Conservation (phyloP, 495 filamentous ascomycete species). For the Sabuloglossum arenarium region DNA sequence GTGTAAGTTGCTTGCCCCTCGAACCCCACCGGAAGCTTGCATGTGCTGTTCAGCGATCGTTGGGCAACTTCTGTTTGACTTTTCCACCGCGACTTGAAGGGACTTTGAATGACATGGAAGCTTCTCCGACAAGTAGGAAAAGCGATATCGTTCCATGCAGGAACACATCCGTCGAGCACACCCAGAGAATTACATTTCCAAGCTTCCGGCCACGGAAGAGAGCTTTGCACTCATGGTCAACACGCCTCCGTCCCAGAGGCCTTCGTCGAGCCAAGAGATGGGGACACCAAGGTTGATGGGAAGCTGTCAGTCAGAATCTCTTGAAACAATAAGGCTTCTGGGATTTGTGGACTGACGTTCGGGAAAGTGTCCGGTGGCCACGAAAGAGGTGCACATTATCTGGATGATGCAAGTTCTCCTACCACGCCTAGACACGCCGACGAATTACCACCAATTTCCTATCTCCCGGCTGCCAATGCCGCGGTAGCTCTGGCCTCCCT, state of each 20-base stretch:
- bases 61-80: not conserved
- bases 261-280: conserved; percentile 22
- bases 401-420: conserved; percentile 47
- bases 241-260: conserved; percentile 65
- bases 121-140: conserved; percentile 93
- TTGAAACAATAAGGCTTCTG: conserved; percentile 4
- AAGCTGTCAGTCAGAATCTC: conserved; percentile 8
- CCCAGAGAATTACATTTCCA: conserved; percentile 93
- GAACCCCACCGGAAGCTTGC: not conserved
- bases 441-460: conserved; percentile 12
- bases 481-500: conserved; percentile 76
- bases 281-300: conserved; percentile 8
- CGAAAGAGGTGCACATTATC: conserved; percentile 17
- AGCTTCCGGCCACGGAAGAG: conserved; percentile 96
- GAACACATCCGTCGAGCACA: conserved; percentile 97
- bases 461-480: conserved; percentile 51
- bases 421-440: conserved; percentile 34
- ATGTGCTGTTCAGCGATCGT: not conserved
- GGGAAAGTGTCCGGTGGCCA: conserved; percentile 3
- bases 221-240: conserved; percentile 94
- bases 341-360: conserved; percentile 8
- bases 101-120: conserved; percentile 20
- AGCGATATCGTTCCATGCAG: conserved; percentile 97
- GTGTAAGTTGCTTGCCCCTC: conserved; percentile 38
- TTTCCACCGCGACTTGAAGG: not conserved